Conservation (phyloP, 1,284 basidiomycete genomes). For the Ceratobasidium sp. region DNA sequence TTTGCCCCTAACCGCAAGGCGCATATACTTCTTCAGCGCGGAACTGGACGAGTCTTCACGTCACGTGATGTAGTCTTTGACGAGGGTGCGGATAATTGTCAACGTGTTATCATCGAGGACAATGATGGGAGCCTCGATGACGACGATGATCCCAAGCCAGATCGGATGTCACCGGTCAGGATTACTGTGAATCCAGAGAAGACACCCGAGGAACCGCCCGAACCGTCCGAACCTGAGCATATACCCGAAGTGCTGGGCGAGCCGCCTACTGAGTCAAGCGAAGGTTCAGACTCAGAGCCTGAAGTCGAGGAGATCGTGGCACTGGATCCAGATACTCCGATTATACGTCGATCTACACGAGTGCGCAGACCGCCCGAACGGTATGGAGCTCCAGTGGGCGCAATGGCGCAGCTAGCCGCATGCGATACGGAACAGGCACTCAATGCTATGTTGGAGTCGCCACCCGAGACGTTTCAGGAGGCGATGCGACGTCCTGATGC, state of each 20-base stretch:
- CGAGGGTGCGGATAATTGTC: background rate
- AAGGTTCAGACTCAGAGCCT: too few relatives aligned
- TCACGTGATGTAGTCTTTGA: slow-evolving; percentile 23
- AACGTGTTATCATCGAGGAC: slow-evolving; percentile 8
- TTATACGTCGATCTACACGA: background rate
- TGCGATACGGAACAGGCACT: background rate
- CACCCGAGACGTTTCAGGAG: slow-evolving; percentile 8
- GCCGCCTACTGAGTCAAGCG: too few relatives aligned
- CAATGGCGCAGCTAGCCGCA: background rate
- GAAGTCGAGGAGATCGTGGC: too few relatives aligned
- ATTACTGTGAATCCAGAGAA: too few relatives aligned
- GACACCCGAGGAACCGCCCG: too few relatives aligned
- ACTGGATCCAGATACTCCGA: background rate
- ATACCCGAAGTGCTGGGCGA: too few relatives aligned
- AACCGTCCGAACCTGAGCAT: too few relatives aligned
- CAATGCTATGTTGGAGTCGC: background rate
- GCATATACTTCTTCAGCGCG: background rate
- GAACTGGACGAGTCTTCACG: background rate
- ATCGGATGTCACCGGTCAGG: too few relatives aligned
- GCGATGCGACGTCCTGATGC: slow-evolving; percentile 21
- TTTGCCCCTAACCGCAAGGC: slow-evolving; percentile 19
- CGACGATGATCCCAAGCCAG: too few relatives aligned
- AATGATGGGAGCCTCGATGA: too few relatives aligned
- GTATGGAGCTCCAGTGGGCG: background rate
- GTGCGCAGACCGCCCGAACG: background rate